These are phyloP conservation scores for Solanum habrochaites DNA, from an alignment of 257 asterid genomes.

Conservation along the genomic window DNA sequence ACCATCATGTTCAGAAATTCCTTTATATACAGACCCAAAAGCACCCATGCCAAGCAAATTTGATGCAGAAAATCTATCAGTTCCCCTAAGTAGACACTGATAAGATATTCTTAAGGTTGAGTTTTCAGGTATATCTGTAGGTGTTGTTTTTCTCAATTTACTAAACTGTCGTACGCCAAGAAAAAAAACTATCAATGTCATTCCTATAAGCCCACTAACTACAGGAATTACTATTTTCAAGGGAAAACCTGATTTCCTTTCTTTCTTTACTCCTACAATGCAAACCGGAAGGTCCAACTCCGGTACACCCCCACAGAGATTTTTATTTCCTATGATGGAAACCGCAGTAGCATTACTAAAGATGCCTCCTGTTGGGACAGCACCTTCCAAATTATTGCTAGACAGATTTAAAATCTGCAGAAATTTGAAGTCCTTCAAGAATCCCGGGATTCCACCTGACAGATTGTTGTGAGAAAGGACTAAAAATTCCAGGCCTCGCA, in stretches of 20 bases:
- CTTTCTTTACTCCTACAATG: not conserved
- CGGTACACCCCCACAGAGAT: constrained; percentile 20
- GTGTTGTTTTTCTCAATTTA: not conserved
- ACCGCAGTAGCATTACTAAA: constrained; percentile 1
- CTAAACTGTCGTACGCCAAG: not conserved
- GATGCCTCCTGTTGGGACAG: not conserved
- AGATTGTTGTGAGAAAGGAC: not conserved
- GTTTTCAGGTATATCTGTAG: not conserved
- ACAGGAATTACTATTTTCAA: not conserved
- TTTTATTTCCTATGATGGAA: constrained; percentile 6
- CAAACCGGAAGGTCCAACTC: constrained; percentile 5
- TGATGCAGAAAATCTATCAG: not conserved
- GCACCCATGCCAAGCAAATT: constrained; percentile 10
- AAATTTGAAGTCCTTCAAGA: not conserved
- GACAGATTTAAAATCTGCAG: constrained; percentile 12
- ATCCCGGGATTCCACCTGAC: not conserved
- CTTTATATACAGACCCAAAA: constrained; percentile 13
- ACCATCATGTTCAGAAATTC: not conserved
- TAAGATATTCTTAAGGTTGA: constrained; percentile 5
- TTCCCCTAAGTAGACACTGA: constrained; percentile 7
- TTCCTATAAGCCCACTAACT: not conserved
- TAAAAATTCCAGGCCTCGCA: not conserved
- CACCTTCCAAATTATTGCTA: constrained; percentile 7
- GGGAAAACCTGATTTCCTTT: not conserved
- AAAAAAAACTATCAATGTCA: not conserved